Conservation (phyloP, 345 rosid genomes). For the Kernera saxatilis region DNA sequence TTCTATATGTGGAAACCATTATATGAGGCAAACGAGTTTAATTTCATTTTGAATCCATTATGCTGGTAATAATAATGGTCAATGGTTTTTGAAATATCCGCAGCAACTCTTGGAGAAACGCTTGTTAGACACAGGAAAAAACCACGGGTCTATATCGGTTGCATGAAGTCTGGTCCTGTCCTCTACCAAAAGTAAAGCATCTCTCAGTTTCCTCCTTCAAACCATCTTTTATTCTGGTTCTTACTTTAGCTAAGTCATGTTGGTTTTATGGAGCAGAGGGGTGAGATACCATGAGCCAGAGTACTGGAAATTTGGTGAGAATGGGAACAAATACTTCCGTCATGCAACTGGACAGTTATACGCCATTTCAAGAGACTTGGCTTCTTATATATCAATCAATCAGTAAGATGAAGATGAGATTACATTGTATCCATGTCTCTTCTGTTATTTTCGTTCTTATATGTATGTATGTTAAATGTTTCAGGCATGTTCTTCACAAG, state of each 20-base stretch:
- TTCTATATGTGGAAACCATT: not conserved
- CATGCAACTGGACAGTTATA: conserved; percentile 97
- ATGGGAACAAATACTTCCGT: conserved; percentile 94
- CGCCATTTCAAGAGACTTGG: conserved; percentile 91
- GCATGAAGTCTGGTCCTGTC: conserved; percentile 99
- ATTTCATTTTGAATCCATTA: not conserved
- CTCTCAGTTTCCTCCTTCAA: not conserved
- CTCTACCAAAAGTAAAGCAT: conserved; percentile 73
- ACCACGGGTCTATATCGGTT: conserved; percentile 74
- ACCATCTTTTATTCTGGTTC: not conserved
- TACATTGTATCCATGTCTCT: not conserved
- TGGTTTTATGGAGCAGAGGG: conserved; percentile 53
- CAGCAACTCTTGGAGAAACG: conserved; percentile 94
- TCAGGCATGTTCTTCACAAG: conserved; percentile 91
- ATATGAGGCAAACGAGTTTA: not conserved
- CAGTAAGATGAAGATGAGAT: conserved; percentile 52
- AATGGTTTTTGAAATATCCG: conserved; percentile 19
- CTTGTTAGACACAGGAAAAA: conserved; percentile 76
- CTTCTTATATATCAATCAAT: conserved; percentile 87
- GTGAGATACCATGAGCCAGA: conserved; percentile 97
- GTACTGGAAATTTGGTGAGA: conserved; percentile 86
- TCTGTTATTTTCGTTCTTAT: conserved; percentile 1
- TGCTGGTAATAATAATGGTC: not conserved
- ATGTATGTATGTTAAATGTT: conserved; percentile 3
- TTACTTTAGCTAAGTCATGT: not conserved